phyloP scores from a whole-genome alignment of 2,329 filamentous ascomycete species.

The Fusarium nelsonii region DNA sequence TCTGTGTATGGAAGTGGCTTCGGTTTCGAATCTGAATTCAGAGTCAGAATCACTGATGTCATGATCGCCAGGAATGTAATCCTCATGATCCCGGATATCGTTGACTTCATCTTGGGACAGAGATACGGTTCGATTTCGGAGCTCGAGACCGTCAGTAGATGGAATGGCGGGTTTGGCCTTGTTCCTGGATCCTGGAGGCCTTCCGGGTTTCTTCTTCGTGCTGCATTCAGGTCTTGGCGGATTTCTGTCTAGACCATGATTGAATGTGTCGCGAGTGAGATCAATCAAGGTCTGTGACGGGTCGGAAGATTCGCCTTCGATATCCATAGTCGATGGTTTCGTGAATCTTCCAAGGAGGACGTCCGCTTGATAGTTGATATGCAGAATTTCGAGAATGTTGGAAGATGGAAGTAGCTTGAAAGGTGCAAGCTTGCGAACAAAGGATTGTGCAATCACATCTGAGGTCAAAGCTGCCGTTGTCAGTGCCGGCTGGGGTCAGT shows the following conservation, averaged over 20 bases:
- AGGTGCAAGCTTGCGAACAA: too few relatives aligned
- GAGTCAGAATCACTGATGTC: not conserved
- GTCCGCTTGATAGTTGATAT: too few relatives aligned
- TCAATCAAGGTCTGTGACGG: not conserved
- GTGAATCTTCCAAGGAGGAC: not conserved
- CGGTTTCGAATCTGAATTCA: not conserved
- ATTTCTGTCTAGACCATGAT: not conserved
- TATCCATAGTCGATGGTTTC: not conserved
- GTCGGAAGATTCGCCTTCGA: too few relatives aligned
- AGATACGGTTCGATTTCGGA: not conserved
- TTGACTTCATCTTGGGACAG: not conserved
- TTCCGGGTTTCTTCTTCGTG: not conserved
- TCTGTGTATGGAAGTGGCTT: not conserved
- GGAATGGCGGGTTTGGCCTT: not conserved
- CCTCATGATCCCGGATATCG: not conserved
- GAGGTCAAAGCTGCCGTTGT: not conserved
- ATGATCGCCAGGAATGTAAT: too few relatives aligned
- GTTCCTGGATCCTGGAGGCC: not conserved
- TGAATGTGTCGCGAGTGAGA: not conserved
- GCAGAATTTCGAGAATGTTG: too few relatives aligned
- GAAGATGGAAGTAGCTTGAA: too few relatives aligned
- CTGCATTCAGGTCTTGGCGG: too few relatives aligned
- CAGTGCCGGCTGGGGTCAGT: not conserved
- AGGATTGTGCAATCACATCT: too few relatives aligned
- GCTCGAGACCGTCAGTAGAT: not conserved